Base-by-base conservation (phyloP, 1,284 basidiomycete genomes). In the Leccinum pachyderme region DNA sequence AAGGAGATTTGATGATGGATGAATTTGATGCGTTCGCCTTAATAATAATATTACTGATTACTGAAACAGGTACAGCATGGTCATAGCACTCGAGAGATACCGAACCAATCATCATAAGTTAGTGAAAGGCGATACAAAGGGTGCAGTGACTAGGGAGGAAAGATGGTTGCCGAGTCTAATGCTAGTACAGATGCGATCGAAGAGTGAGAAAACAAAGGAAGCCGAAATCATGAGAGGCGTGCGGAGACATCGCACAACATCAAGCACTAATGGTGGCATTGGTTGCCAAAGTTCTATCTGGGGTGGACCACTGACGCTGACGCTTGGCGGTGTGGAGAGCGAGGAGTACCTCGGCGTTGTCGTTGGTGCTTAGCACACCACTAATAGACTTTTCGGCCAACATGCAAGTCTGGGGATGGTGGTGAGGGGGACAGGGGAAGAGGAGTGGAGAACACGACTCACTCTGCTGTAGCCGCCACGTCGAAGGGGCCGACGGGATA, bases 381-480 rank as follows among this genome's bases (percentile, higher is more conserved):
- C 75, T 73, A 52, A 91, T 86, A 1, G 87, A 89, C 52, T 81
- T 77, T 68, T 86, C 84, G 2, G 86, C 86, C 8, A 86, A 77
- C 57, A 82, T 77, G 64, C 87, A 88, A 11, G 84, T 81, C 89
- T 91, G 57, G 1, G 5, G 22, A 24, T 2, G 22, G 33, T 2
- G 18, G 33, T 57, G 4, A 56, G 59, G 31, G 2, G 11, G 32
- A 7, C 8, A 43, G 27, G 0, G 18, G 11, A 31, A 7, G 12
- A 8, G 25, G 9, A 37, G 25, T 4, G 31, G 4, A 47, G 25
- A 5, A 24, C 11, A 47, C 12, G 45, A 80, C 84, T 67, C 65
- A 90, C 87, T 64, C 87, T 77, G 65, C 84, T 83, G 64, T 91
- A 91, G 35, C 88, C 88, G 29, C 88, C 88, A 4, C 79, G 75